Conservation (phyloP, 2,329 filamentous ascomycete genomes). For the Ascochyta rabiei region DNA sequence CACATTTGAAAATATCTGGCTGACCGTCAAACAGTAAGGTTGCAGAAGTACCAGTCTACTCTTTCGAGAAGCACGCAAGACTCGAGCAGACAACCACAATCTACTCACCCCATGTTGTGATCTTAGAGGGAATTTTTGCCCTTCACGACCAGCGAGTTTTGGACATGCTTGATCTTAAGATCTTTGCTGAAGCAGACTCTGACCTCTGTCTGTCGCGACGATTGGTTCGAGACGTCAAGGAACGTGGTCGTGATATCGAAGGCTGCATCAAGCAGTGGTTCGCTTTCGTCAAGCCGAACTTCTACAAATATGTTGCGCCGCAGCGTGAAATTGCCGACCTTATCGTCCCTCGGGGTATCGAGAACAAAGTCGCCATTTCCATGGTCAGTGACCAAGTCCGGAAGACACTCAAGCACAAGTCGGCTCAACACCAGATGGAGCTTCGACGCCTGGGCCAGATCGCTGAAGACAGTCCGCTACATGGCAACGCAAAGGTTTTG, state of each 20-base stretch:
- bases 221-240: conserved; percentile 81
- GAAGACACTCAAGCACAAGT: conserved; percentile 85
- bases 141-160: conserved; percentile 86
- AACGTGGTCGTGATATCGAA: conserved; percentile 88
- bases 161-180: conserved; percentile 89
- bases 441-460: conserved; percentile 77
- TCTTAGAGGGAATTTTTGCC: conserved; percentile 95
- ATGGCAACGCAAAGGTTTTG: conserved; percentile 74
- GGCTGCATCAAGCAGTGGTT: conserved; percentile 99
- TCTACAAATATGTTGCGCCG: conserved; percentile 90
- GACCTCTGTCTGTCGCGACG: conserved; percentile 81
- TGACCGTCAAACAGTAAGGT: conserved; percentile 65
- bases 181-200: conserved; percentile 95
- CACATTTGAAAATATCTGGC: conserved; percentile 2
- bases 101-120: conserved; percentile 94
- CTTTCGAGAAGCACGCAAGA: conserved; percentile 88
- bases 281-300: conserved; percentile 93
- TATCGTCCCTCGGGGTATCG: conserved; percentile 91
- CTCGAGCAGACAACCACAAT: conserved; percentile 81
- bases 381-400: conserved; percentile 96
- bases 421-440: conserved; percentile 77
- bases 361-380: conserved; percentile 91
- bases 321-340: conserved; percentile 92
- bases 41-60: conserved; percentile 92
- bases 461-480: conserved; percentile 73